Conservation (phyloP, 2,329 filamentous ascomycete species). For the Gnomoniopsis smithogilvyi region DNA sequence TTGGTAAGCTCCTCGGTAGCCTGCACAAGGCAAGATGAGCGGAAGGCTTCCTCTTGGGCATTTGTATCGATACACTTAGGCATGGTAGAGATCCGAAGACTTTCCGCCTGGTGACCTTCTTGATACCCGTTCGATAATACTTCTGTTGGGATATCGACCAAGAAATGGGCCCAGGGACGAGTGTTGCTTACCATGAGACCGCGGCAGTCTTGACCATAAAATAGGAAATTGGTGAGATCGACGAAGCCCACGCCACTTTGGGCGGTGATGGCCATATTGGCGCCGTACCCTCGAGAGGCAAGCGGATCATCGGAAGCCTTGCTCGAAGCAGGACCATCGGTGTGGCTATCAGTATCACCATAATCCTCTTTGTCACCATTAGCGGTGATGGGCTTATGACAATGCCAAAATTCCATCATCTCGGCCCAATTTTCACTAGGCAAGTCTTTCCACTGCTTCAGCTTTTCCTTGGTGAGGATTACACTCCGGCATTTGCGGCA, state of each 20-base stretch:
- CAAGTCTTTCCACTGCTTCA: conserved; percentile 75
- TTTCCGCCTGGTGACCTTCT: conserved; percentile 62
- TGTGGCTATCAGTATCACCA: conserved; percentile 3
- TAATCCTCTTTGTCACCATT: conserved; percentile 36
- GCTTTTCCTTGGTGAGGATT: conserved; percentile 22
- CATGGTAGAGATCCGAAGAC: conserved; percentile 41
- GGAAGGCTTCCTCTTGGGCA: conserved; percentile 54
- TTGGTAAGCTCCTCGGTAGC: conserved; percentile 27
- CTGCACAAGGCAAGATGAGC: conserved; percentile 26
- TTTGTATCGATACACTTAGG: conserved; percentile 65
- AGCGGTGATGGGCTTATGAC: conserved; percentile 70
- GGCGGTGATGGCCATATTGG: conserved; percentile 69
- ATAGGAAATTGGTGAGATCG: conserved; percentile 73
- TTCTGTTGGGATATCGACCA: neutral
- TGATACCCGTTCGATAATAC: conserved; percentile 39
- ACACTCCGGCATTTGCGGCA: conserved; percentile 20
- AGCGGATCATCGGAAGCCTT: conserved; percentile 42
- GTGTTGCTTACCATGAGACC: conserved; percentile 35
- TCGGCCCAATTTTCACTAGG: conserved; percentile 98
- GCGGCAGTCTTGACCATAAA: conserved; percentile 64
- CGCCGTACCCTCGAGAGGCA: conserved; percentile 73
- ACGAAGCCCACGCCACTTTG: conserved; percentile 69
- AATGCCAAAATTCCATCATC: conserved; percentile 99
- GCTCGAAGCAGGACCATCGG: conserved; percentile 18
- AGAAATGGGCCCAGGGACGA: conserved; percentile 3